Evolutionary conservation across 2,329 filamentous ascomycete species (phyloP), one percentile per base, ranked within the genome.

Genomic region (Rutstroemia sp.): DNA sequence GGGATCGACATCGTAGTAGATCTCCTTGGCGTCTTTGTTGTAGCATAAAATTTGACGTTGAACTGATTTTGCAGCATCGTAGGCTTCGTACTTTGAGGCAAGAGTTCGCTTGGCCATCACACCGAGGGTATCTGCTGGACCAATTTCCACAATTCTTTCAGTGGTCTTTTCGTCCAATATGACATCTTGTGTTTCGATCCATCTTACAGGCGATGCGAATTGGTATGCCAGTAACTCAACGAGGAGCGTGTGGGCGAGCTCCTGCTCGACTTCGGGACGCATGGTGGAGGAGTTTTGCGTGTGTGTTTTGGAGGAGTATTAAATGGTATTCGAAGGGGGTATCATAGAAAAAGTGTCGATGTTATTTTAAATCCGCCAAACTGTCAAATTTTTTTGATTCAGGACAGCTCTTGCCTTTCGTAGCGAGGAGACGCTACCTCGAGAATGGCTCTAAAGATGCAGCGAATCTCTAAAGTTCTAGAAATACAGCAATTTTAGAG

Each of bases 101-200:
- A 99, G 76, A 54, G 94, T 99, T 67, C 92, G 84, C 79, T 92
- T 95, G 63, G 94, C 94, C 94, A 99, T 99, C 57, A 90, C 92
- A 71, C 92, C 92, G 38, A 99, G 83, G 25, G 94, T 99, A 74
- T 99, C 92, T 68, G 92, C 92, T 25, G 94, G 94, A 72, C 94
- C 94, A 67, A 99, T 87, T 75, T 99, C 94, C 68, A 99, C 94
- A 70, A 99, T 95, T 70, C 94, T 86, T 81, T 99, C 94, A 51
- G 94, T 95, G 52, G 86, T 88, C 77, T 95, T 94, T 75, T 97
- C 91, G 63, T 88, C 92, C 67, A 99, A 88, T 70, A 99, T 94
- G 67, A 99, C 94, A 92, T 99, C 94, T 77, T 99, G 94, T 55
- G 94, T 99, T 77, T 99, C 94, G 75, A 99, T 99, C 94, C 94